These are phyloP conservation scores for Fraxinus nigra DNA, from an alignment of 305 asterid species.

Conservation along the genomic window DNA sequence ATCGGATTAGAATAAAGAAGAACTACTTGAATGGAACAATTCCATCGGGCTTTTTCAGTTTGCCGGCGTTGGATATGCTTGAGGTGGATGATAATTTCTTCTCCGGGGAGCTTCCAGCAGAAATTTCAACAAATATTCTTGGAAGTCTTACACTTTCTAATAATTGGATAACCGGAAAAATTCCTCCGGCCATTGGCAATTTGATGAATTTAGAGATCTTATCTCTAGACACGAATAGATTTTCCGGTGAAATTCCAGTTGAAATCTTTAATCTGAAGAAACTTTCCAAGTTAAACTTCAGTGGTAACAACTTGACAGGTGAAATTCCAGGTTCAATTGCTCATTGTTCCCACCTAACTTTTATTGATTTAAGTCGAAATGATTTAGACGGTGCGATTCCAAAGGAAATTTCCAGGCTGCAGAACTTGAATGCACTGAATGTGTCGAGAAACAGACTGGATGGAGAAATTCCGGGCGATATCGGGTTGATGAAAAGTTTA, in stretches of 20 bases:
- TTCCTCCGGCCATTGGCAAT: slow-evolving; percentile 54
- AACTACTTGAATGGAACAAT: slow-evolving; percentile 72
- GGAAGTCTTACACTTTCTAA: slow-evolving; percentile 53
- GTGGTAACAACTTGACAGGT: slow-evolving; percentile 62
- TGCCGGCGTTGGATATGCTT: slow-evolving; percentile 62
- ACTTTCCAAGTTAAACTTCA: slow-evolving; percentile 50
- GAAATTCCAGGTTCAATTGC: slow-evolving; percentile 51
- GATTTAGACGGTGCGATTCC: slow-evolving; percentile 52
- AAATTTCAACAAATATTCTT: slow-evolving; percentile 36
- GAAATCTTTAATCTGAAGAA: slow-evolving; percentile 48
- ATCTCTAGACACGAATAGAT: slow-evolving; percentile 54
- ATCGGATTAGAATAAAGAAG: slow-evolving; percentile 47
- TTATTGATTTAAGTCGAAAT: slow-evolving; percentile 68
- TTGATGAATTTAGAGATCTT: slow-evolving; percentile 53
- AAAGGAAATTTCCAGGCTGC: slow-evolving; percentile 34
- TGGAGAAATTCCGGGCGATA: slow-evolving; percentile 61
- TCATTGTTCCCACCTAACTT: slow-evolving; percentile 38
- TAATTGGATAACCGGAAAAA: slow-evolving; percentile 56
- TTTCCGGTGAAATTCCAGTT: slow-evolving; percentile 60
- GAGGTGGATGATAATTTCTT: slow-evolving; percentile 65
- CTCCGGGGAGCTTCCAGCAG: slow-evolving; percentile 62
- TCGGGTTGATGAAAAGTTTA: slow-evolving; percentile 65
- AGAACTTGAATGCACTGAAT: slow-evolving; percentile 62
- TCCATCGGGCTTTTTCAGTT: slow-evolving; percentile 65
- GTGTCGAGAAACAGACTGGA: slow-evolving; percentile 59